phyloP scores from a whole-genome alignment of 768 basidiomycete species.

The Leccinellum albellum region DNA sequence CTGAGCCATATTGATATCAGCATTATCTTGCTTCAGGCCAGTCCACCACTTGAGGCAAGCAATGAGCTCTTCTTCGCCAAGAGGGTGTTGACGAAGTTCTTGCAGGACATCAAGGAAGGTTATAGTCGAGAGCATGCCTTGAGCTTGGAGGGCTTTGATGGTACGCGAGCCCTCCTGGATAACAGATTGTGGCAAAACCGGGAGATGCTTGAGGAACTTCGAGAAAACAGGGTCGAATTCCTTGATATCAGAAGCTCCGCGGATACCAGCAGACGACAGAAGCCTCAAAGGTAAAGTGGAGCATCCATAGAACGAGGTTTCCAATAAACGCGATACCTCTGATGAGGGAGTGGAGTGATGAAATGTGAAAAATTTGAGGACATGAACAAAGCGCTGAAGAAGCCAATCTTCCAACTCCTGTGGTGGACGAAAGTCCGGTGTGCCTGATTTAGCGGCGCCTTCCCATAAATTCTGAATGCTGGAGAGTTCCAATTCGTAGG shows the following conservation, averaged over 20 bases:
- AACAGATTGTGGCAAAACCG: conserved; percentile 65
- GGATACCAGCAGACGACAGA: conserved; percentile 8
- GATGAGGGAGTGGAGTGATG: conserved; percentile 81
- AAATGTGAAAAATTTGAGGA: conserved; percentile 88
- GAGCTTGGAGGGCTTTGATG: conserved; percentile 55
- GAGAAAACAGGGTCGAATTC: conserved; percentile 68
- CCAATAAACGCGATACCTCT: conserved; percentile 68
- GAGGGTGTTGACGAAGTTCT: conserved; percentile 68
- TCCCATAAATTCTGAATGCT: conserved; percentile 48
- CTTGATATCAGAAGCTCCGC: conserved; percentile 28
- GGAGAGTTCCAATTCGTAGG: conserved; percentile 12
- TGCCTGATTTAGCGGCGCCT: conserved; percentile 36
- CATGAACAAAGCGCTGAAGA: conserved; percentile 63
- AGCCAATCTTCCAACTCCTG: conserved; percentile 49
- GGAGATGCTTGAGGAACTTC: conserved; percentile 73
- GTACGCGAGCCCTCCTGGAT: conserved; percentile 54
- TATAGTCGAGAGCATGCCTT: conserved; percentile 68
- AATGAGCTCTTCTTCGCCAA: conserved; percentile 70
- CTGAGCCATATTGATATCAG: conserved; percentile 35
- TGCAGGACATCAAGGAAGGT: conserved; percentile 78
- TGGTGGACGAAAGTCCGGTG: conserved; percentile 29
- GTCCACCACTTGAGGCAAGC: conserved; percentile 89
- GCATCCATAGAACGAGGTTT: conserved; percentile 54
- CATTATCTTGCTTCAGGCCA: conserved; percentile 35
- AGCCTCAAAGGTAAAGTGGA: conserved; percentile 6